Evolutionary conservation across 257 asterid genomes (phyloP), one percentile per base, ranked within the genome.

Genomic region (Petunia secreta): DNA sequence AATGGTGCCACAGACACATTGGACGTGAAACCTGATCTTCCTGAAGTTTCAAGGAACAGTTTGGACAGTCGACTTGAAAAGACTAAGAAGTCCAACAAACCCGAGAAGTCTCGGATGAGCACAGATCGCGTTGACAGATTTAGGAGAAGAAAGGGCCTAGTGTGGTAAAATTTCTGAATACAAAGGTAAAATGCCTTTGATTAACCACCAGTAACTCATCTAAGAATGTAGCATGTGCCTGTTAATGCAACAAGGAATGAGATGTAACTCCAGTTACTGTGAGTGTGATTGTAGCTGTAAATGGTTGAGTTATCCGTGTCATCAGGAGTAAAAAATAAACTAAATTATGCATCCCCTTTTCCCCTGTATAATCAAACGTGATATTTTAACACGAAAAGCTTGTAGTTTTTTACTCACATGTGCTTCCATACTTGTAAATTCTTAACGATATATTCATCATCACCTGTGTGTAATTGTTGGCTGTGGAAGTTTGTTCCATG

Each of bases 21-120:
- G 44, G 92, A 90, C 52, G 44, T 89, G 89, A 91, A 76, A 65
- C 85, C 93, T 34, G 92, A 93, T 77, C 83, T 83, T 84, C 91
- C 97, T 1, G 98, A 93, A 83, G 80, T 89, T 79, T 95, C 98
- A 38, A 91, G 98, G 82, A 95, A 95, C 92, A 93, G 98, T 82
- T 87, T 93, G 90, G 98, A 93, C 67, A 95, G 98, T 84, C 91
- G 97, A 67, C 97, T 95, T 60, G 98, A 93, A 86, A 93, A 93
- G 87, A 89, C 97, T 55, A 95, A 95, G 95, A 95, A 93, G 84
- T 69, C 90, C 37, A 91, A 88, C 81, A 89, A 91, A 87, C 90
- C 95, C 44, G 98, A 93, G 80, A 95, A 95, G 73, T 93, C 98
- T 15, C 85, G 97, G 75, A 93, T 92, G 98, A 95, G 98, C 83